Base-by-base conservation (phyloP, 805 yeast genomes). In the Ogataea corticis region DNA sequence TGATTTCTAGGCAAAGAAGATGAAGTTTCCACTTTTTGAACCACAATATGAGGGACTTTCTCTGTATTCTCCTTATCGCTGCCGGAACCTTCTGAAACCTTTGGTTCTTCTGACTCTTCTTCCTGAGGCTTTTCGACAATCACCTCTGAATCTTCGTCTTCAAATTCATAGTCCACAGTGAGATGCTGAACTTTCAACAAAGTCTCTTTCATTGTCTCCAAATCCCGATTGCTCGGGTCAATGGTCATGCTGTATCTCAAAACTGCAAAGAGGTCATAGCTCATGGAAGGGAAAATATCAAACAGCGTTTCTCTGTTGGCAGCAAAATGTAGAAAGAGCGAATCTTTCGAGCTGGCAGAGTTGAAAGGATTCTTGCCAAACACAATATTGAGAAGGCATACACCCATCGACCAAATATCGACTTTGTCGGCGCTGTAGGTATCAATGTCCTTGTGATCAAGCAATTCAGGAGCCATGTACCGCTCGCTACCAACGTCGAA, bases 391-490 rank as follows among this genome's bases (percentile, higher is more conserved):
- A 90, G 69, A 46, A 90, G 71, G 36, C 89, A 87, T 47, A 90
- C 82, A 23, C 96, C 97, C 48, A 87, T 68, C 0, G 96, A 83
- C 97, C 97, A 90, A 39, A 90, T 72, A 67, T 90, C 97, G 41
- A 86, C 84, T 64, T 86, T 84, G 16, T 83, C 80, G 7, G 96
- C 88, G 56, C 85, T 85, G 63, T 90, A 91, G 34, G 74, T 70
- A 29, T 77, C 79, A 39, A 80, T 67, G 33, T 69, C 68, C 12
- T 64, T 54, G 46, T 62, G 59, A 44, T 89, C 96, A 60, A 89
- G 83, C 46, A 89, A 68, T 61, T 90, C 97, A 1, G 97, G 97
- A 0, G 97, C 95, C 97, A 90, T 90, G 66, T 90, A 90, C 50
- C 96, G 75, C 66, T 88, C 96, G 44, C 88, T 80, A 18, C 97